Evolutionary conservation across 2,329 filamentous ascomycete species (phyloP), one percentile per base, ranked within the genome.

Genomic region (Sclerotinia subarctica): DNA sequence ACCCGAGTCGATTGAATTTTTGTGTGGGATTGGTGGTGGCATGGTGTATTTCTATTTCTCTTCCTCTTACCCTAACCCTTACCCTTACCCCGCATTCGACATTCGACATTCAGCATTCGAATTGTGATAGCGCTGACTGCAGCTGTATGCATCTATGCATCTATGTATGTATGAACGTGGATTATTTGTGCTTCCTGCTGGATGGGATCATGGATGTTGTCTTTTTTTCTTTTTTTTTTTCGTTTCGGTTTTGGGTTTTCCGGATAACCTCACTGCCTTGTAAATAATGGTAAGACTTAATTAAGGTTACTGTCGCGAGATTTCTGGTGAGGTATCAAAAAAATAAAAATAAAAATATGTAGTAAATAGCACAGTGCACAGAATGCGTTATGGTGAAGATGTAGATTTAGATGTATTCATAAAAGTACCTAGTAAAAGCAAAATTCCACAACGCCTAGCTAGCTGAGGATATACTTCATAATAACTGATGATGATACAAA

Each of bases 391-490:
- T 26, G 26, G 21, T 19, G 38, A 32, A n/a, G 42, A 60, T 46
- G 42, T 35, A 60, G 42, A 47, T 38, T 2, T 8, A 42, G 10
- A 42, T 38, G 10, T 54, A 35, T 35, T 54, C 29, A 10, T 59
- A 21, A 26, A 13, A 5, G 29, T 46, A 35, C 5, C 35, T 29
- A 29, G 42, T 11, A 46, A n/a, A 59, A 46, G 24, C 57, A 59
- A 57, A 32, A 32, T 68, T 47, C 57, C 57, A 26, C 57, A 60
- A 60, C 42, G 57, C 57, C 57, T 47, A 47, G 57, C 57, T 47
- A n/a, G 57, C 42, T 47, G 26, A 60, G 42, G 42, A 60, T 47
- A 47, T 60, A 32, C 21, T 47, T n/a, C 42, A 21, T 47, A 5
- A 59, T 59, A 32, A 19, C 19, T 59, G 5, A 35, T 35, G 35